These are phyloP conservation scores for Pontederia paniculata DNA, from an alignment of 176 grass and related monocot genomes.

Conservation along the genomic window DNA sequence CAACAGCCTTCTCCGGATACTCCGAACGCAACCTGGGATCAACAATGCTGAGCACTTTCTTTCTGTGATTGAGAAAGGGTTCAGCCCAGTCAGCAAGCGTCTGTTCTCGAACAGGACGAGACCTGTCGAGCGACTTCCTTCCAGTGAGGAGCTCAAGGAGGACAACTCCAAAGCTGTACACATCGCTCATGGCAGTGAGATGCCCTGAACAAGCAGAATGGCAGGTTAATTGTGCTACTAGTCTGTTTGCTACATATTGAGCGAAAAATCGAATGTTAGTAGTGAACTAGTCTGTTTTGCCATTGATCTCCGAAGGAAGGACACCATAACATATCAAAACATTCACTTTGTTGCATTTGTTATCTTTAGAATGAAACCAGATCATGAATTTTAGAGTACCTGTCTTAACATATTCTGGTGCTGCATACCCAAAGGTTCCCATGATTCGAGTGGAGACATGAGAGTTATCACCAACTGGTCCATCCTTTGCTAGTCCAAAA, in stretches of 20 bases:
- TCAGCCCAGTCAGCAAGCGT: slow-evolving; percentile 38
- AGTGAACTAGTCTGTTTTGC: no score
- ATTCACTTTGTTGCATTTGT: not conserved
- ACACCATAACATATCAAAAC: not conserved
- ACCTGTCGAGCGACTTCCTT: slow-evolving; percentile 38
- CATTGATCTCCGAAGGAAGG: no score
- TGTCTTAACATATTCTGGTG: slow-evolving; percentile 48
- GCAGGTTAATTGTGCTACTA: no score
- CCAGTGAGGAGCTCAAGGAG: slow-evolving; percentile 37
- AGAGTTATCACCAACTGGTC: slow-evolving; percentile 40
- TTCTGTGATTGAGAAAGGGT: slow-evolving; percentile 28
- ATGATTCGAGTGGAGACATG: slow-evolving; percentile 48
- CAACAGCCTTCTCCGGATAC: slow-evolving; percentile 30
- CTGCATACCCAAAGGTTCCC: slow-evolving; percentile 43
- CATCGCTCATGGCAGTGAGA: slow-evolving; percentile 48
- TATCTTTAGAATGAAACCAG: not conserved
- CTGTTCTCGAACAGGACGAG: slow-evolving; percentile 30
- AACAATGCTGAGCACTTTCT: slow-evolving; percentile 26
- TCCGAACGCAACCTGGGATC: slow-evolving; percentile 28
- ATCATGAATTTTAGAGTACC: slow-evolving; percentile 8
- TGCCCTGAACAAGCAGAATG: slow-evolving; percentile 17
- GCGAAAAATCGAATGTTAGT: no score
- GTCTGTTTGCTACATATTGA: no score
- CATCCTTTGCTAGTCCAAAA: slow-evolving; percentile 46
- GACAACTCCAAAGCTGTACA: slow-evolving; percentile 44